phyloP scores from a whole-genome alignment of 2,329 filamentous ascomycete species.

The Penicillium oxalicum region DNA sequence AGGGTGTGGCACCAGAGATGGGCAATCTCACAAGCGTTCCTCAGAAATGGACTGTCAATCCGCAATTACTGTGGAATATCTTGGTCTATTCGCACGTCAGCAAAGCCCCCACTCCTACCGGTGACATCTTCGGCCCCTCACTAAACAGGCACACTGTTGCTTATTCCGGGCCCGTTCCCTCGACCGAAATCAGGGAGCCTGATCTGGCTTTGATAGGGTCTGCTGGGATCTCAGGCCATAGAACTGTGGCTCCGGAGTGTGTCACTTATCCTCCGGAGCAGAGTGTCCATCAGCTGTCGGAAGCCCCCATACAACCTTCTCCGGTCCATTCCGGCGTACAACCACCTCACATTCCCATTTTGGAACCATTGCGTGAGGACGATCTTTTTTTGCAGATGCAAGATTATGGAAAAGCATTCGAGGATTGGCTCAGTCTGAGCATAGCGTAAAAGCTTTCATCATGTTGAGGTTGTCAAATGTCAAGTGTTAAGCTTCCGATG shows the following conservation, averaged over 20 bases:
- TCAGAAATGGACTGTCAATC: constrained; percentile 31
- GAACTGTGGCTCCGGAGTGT: constrained; percentile 31
- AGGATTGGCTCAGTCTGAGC: constrained; percentile 30
- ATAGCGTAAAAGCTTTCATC: constrained; percentile 4
- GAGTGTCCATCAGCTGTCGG: constrained; percentile 8
- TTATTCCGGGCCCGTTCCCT: constrained; percentile 3
- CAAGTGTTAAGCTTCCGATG: too few species aligned
- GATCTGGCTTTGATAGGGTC: constrained; percentile 37
- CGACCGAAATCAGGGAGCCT: constrained; percentile 16
- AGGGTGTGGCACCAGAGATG: constrained; percentile 8
- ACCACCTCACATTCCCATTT: constrained; percentile 1
- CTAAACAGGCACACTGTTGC: constrained; percentile 12
- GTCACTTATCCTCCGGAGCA: constrained; percentile 33
- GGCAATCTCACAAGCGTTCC: background rate
- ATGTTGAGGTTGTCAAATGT: background rate
- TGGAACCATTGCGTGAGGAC: constrained; percentile 15
- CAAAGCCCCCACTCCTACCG: constrained; percentile 11
- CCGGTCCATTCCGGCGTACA: constrained; percentile 6
- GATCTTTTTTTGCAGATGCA: constrained; percentile 30
- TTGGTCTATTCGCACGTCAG: constrained; percentile 35
- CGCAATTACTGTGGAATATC: constrained; percentile 33
- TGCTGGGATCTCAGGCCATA: constrained; percentile 36
- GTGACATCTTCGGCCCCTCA: constrained; percentile 17
- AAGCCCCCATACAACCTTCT: constrained; percentile 4
- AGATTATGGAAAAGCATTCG: constrained; percentile 33